Evolutionary conservation across 169 alveolate genomes (phyloP).

Genomic region (Eimeria acervulina): DNA sequence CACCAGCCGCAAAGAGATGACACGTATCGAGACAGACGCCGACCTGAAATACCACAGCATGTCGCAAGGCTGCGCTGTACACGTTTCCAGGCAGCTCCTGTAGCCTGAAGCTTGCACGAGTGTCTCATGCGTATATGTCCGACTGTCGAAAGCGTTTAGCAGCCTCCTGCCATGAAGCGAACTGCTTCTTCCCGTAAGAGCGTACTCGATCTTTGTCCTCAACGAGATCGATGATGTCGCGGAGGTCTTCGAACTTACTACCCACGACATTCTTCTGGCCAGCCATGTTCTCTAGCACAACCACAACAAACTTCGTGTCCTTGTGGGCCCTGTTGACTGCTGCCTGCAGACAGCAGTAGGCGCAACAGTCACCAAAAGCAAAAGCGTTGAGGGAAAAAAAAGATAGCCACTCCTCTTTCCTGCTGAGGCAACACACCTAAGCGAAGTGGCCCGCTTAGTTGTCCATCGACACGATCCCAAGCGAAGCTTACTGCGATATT

Average conservation of each 20-base stretch:
- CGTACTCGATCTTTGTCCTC: conserved; percentile 91
- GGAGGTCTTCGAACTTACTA: conserved; percentile 92
- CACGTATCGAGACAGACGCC: conserved; percentile 96
- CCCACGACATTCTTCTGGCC: conserved; percentile 94
- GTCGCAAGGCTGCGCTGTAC: neutral
- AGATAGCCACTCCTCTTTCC: too few species aligned
- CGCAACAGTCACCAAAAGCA: neutral
- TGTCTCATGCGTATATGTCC: neutral
- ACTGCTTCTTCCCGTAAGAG: too few species aligned
- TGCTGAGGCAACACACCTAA: too few species aligned
- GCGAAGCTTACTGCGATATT: conserved; percentile 86
- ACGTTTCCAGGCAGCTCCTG: neutral
- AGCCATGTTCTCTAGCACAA: conserved; percentile 94
- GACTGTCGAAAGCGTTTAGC: neutral
- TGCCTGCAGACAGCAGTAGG: conserved; percentile 60
- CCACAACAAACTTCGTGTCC: conserved; percentile 89
- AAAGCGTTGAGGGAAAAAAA: too few species aligned
- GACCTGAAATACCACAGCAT: conserved; percentile 78
- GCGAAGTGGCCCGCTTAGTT: too few species aligned
- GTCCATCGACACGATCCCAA: neutral
- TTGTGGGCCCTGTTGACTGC: conserved; percentile 90
- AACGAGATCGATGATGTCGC: conserved; percentile 90
- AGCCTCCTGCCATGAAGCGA: neutral
- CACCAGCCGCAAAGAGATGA: conserved; percentile 94
- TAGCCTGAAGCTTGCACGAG: neutral